A percentile compares a stretch with the other conserved stretches of the same genome.
Evolutionary conservation across 108 stramenopile species (phyloP).

Genomic region (Skeletonema marinoi): DNA sequence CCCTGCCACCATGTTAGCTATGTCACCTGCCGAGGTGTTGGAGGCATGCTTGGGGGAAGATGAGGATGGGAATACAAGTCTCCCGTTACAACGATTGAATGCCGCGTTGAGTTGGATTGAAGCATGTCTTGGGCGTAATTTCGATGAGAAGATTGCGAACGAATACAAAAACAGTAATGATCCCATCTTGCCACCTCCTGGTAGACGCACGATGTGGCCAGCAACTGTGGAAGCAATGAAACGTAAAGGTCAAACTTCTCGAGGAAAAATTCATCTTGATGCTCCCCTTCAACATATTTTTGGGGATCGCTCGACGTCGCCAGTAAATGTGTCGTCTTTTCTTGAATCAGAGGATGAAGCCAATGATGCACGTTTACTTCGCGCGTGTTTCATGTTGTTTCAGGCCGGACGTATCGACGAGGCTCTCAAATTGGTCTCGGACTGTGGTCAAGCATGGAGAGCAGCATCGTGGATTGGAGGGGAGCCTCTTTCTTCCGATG

Average conservation of each 20-base stretch:
- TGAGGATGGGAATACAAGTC: slow-evolving; percentile 3
- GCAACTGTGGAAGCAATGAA: slow-evolving; percentile 25
- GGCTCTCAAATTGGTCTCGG: slow-evolving; percentile 51
- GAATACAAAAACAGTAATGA: slow-evolving; percentile 29
- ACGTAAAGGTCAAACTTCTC: slow-evolving; percentile 8
- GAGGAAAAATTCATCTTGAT: slow-evolving; percentile 40
- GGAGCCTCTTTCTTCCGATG: slow-evolving; percentile 32
- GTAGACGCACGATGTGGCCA: slow-evolving; percentile 47
- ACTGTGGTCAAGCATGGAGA: slow-evolving; percentile 71
- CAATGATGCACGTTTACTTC: slow-evolving; percentile 52
- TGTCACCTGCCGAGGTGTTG: slow-evolving; percentile 52
- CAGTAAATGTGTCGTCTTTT: slow-evolving; percentile 16
- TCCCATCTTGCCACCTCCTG: slow-evolving; percentile 33
- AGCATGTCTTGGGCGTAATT: slow-evolving; percentile 54
- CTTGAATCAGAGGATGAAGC: slow-evolving; percentile 32
- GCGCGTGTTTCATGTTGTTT: slow-evolving; percentile 55
- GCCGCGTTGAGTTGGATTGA: slow-evolving; percentile 64
- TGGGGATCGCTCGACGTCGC: neutral
- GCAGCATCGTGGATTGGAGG: slow-evolving; percentile 70
- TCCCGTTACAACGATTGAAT: slow-evolving; percentile 50
- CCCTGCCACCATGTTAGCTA: slow-evolving; percentile 31
- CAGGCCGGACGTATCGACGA: slow-evolving; percentile 60
- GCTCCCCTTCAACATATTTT: slow-evolving; percentile 33
- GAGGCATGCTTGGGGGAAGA: slow-evolving; percentile 25
- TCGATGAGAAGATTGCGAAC: slow-evolving; percentile 10